Conservation (phyloP, 2,329 filamentous ascomycete species). For the Teratosphaeria zuluensis region DNA sequence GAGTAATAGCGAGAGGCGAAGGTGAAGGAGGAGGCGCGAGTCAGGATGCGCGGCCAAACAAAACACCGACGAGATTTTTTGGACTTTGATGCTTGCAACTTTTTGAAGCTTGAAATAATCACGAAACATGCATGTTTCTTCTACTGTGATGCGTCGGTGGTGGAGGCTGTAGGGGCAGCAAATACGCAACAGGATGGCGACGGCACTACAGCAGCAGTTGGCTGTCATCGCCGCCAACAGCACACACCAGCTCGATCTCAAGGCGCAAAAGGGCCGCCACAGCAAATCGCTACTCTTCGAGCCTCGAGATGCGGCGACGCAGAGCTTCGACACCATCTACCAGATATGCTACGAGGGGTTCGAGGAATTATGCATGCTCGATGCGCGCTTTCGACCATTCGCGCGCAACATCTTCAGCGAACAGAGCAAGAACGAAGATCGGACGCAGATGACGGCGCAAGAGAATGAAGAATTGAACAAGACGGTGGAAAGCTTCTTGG, state of each 20-base stretch:
- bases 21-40: slow-evolving; percentile 1
- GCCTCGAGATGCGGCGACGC: slow-evolving; percentile 67
- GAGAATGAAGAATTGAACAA: slow-evolving; percentile 77
- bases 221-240: slow-evolving; percentile 84
- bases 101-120: not conserved
- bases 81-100: not conserved
- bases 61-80: not conserved
- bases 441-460: slow-evolving; percentile 67
- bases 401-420: slow-evolving; percentile 78
- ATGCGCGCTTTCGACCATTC: slow-evolving; percentile 67
- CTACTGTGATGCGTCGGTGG: not conserved
- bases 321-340: slow-evolving; percentile 85
- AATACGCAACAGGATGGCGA: slow-evolving; percentile 52
- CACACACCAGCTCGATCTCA: slow-evolving; percentile 82
- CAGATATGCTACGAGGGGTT: slow-evolving; percentile 82
- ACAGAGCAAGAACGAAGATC: slow-evolving; percentile 81
- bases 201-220: slow-evolving; percentile 85
- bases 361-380: slow-evolving; percentile 80
- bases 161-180: not conserved
- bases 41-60: slow-evolving; percentile 1
- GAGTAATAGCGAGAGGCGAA: not conserved
- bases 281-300: slow-evolving; percentile 94
- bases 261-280: slow-evolving; percentile 84
- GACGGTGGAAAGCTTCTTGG: slow-evolving; percentile 73
- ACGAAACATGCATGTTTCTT: not conserved